Evolutionary conservation across 2,329 filamentous ascomycete genomes (phyloP), one percentile per base, ranked within the genome.

Genomic region (Aspergillus sojae): DNA sequence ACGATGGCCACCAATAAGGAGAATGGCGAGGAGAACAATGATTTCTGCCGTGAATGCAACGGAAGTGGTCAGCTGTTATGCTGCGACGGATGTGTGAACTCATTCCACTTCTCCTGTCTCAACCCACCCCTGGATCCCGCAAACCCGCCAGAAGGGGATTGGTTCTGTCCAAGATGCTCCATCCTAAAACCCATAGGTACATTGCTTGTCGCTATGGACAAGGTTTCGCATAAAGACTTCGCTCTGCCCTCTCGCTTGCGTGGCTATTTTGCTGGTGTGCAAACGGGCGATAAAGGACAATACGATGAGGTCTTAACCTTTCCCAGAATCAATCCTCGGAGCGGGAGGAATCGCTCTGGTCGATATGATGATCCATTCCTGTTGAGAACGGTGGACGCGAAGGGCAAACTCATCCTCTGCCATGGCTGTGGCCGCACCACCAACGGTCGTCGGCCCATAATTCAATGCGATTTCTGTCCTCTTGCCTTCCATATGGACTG

Each of bases 401-500:
- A 96, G 68, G 90, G 90, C 66, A 90, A 91, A 61, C 80, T 88
- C 4, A 89, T 96, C 54, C 81, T 96, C 57, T 98, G 94, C 80
- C 88, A 90, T 74, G 81, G 82, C 52, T 98, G 94, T 79, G 86
- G 91, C 67, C 84, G 85, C 71, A 85, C 89, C 32, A 86, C 89
- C 53, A 81, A 86, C 60, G 80, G 81, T 66, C 85, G 85, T 70
- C 88, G 91, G 30, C 87, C 90, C 68, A 93, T 98, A 71, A 90
- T 97, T 69, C 88, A 91, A 53, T 99, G 94, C 81, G 93, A 93
- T 77, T 87, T 86, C 72, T 99, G 94, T 78, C 84, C 87, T 14
- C 85, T 92, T 39, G 86, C 89, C 73, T 99, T 94, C 91, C 95
- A 99, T 80, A 83, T 97, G 58, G 94, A 98, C 78, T 99, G 95